A percentile compares a stretch with the other conserved stretches of the same genome.
Evolutionary conservation across 2,329 filamentous ascomycete species (phyloP).

Genomic region (Sodiomyces alkalinus): DNA sequence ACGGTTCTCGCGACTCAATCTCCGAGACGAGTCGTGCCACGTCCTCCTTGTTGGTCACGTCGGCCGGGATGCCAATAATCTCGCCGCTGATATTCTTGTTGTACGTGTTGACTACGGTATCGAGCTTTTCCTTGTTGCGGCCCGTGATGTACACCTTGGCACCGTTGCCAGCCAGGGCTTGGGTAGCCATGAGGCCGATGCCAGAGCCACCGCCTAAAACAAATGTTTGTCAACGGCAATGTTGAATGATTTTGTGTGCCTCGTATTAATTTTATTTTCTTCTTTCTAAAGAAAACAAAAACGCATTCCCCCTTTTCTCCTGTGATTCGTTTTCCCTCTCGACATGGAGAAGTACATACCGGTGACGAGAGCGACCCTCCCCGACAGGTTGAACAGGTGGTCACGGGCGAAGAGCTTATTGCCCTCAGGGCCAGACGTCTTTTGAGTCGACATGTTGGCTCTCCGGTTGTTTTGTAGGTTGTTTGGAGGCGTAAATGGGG

Average conservation of each 20-base stretch:
- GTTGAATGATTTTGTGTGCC: no score
- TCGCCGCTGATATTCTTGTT: slow-evolving; percentile 35
- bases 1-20: slow-evolving; percentile 36
- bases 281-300: no score
- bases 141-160: slow-evolving; percentile 58
- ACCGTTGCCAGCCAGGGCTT: slow-evolving; percentile 51
- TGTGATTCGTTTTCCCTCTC: no score
- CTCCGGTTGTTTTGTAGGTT: no score
- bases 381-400: slow-evolving; percentile 25
- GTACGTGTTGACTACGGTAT: slow-evolving; percentile 42
- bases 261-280: no score
- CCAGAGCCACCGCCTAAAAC: slow-evolving; percentile 43
- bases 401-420: slow-evolving; percentile 17
- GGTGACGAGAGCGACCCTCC: slow-evolving; percentile 28
- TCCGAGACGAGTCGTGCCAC: slow-evolving; percentile 42
- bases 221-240: no score
- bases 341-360: no score
- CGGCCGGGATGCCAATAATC: slow-evolving; percentile 44
- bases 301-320: no score
- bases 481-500: no score
- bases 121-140: slow-evolving; percentile 45
- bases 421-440: slow-evolving; percentile 9
- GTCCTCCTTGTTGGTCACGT: slow-evolving; percentile 47
- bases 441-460: slow-evolving; percentile 6
- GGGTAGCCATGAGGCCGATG: slow-evolving; percentile 54